Percentiles rank a stretch among this genome's conserved stretches.
phyloP scores from a whole-genome alignment of 495 filamentous ascomycete species.

The Neurospora tetrasperma region DNA sequence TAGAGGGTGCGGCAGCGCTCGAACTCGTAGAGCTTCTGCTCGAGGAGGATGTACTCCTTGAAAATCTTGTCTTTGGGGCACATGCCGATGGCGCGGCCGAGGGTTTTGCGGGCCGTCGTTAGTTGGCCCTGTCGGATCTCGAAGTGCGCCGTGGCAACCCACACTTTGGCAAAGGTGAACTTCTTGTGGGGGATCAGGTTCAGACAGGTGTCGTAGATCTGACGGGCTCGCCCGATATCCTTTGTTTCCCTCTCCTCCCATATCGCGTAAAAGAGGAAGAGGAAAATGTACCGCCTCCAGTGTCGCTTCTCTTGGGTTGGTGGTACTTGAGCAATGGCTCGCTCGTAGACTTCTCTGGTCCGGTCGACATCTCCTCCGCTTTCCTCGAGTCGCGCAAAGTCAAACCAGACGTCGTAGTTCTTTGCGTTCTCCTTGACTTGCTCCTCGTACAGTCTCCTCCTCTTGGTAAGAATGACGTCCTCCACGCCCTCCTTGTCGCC shows the following conservation, averaged over 20 bases:
- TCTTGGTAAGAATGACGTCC: slow-evolving; percentile 88
- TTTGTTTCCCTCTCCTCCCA: slow-evolving; percentile 84
- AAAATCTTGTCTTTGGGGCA: slow-evolving; percentile 94
- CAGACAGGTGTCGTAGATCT: slow-evolving; percentile 84
- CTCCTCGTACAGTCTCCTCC: slow-evolving; percentile 88
- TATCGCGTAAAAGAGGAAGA: slow-evolving; percentile 95
- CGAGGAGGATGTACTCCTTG: slow-evolving; percentile 83
- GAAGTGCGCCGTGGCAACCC: slow-evolving; percentile 88
- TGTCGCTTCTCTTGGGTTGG: slow-evolving; percentile 95
- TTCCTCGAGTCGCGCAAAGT: slow-evolving; percentile 88
- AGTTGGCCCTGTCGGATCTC: slow-evolving; percentile 82
- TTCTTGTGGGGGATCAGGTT: slow-evolving; percentile 88
- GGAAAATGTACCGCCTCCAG: slow-evolving; percentile 94
- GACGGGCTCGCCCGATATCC: slow-evolving; percentile 69
- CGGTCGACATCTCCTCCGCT: slow-evolving; percentile 65
- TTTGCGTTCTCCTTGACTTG: slow-evolving; percentile 84
- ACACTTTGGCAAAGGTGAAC: slow-evolving; percentile 96
- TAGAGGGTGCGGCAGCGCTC: slow-evolving; percentile 80
- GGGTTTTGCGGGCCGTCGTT: slow-evolving; percentile 67
- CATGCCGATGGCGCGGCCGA: slow-evolving; percentile 84
- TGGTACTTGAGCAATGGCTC: slow-evolving; percentile 90
- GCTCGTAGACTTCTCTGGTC: slow-evolving; percentile 87
- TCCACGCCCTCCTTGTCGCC: slow-evolving; percentile 91
- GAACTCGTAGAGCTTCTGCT: slow-evolving; percentile 88
- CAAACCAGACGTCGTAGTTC: slow-evolving; percentile 95